These are phyloP conservation scores for Claviceps sorghi DNA, from an alignment of 2,329 filamentous ascomycete species.

Conservation along the genomic window DNA sequence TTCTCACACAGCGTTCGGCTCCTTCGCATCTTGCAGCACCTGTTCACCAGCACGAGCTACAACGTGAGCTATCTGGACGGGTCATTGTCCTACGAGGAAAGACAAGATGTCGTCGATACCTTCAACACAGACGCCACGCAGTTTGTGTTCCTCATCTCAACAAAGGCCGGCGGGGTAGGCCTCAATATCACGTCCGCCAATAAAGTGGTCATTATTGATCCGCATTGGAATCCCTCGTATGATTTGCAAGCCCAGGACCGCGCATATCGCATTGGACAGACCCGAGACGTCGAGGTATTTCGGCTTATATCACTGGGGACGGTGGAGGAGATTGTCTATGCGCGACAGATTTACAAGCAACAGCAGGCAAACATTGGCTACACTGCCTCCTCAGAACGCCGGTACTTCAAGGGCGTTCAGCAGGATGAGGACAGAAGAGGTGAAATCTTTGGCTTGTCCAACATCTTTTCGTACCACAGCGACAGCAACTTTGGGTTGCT, in stretches of 20 bases:
- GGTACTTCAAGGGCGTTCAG: conserved; percentile 93
- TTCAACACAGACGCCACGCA: conserved; percentile 80
- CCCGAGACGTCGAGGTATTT: conserved; percentile 87
- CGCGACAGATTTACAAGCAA: conserved; percentile 95
- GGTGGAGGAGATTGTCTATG: conserved; percentile 94
- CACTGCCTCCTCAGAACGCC: conserved; percentile 75
- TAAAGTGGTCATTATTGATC: conserved; percentile 93
- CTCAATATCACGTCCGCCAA: conserved; percentile 96
- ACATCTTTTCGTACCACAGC: conserved; percentile 71
- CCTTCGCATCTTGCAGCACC: conserved; percentile 65
- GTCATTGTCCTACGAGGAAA: conserved; percentile 66
- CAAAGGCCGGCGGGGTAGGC: conserved; percentile 81
- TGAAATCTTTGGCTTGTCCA: conserved; percentile 82
- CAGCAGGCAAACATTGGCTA: conserved; percentile 98
- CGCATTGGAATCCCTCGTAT: conserved; percentile 93
- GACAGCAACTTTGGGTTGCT: conserved; percentile 66
- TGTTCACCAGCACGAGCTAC: conserved; percentile 81
- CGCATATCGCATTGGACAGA: conserved; percentile 89
- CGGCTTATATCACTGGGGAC: conserved; percentile 81
- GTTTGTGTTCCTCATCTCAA: conserved; percentile 93
- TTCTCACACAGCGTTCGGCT: conserved; percentile 88
- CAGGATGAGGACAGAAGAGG: conserved; percentile 69
- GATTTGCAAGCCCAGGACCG: conserved; percentile 93
- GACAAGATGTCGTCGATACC: conserved; percentile 67
- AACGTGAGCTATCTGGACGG: conserved; percentile 87